Base-by-base conservation (phyloP, 352 stramenopile genomes). In the Phytophthora fragariaefolia region DNA sequence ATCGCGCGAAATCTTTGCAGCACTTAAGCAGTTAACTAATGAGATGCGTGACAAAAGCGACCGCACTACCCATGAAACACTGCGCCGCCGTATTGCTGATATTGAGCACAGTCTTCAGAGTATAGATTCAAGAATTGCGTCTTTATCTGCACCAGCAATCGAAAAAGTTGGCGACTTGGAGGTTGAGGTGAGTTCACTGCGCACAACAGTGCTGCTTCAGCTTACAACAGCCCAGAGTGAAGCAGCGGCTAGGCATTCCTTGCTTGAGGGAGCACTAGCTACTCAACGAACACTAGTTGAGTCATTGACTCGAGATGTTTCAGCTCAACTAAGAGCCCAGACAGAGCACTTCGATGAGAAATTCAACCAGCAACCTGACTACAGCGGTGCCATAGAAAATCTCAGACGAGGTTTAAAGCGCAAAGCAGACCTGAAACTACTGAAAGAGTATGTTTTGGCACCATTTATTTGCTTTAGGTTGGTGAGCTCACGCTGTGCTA, bases 31-130 rank as follows among this genome's bases (percentile, higher is more conserved):
- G 40, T 71, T 92, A 15, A 79, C 66, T 20, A 76, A 67, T 7
- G 83, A 89, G 4, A 58, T 92, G 23, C 85, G 82, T 32, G 63
- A 74, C n/a, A 92, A 90, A 32, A 71, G 72, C 10, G 80, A 90
- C 18, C 22, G 47, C 9, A 27, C 72, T 1, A 62, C 76, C 2
- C 71, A 81, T 30, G 80, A 92, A 40, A 67, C 66, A 0, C 53
- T 90, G 18, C 80, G 80, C 10, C 83, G 82, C 5, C 80, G 87
- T 9, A 78, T 89, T 10, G 45, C 77, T 17, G 83, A 89, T 20
- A 75, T 92, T 24, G 72, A 89, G 4, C 60, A 73, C 17, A 81
- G 64, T 65, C 61, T 92, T 4, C 71, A 86, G 36, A 63, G 64
- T 17, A 51, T 92, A 6, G 82, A 90, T 26, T 66, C 77, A 15